Evolutionary conservation across 2,329 filamentous ascomycete genomes (phyloP).

Genomic region (Parasarocladium wereldwijsianum): DNA sequence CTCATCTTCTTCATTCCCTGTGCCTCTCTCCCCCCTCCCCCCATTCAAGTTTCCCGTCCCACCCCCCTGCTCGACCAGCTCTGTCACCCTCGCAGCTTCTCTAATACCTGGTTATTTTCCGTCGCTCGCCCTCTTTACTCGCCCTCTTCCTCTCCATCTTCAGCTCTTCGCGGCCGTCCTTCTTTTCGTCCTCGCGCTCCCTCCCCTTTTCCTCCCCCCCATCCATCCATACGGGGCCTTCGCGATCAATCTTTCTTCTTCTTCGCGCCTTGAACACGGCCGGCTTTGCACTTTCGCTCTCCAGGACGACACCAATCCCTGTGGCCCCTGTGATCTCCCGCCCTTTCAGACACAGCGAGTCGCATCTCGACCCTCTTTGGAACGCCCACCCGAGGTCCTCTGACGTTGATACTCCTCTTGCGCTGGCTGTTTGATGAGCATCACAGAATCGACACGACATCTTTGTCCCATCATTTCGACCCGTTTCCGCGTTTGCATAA

Average conservation of each 20-base stretch:
- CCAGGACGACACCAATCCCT: background rate
- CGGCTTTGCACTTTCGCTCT: background rate
- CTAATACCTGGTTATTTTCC: constrained; percentile 6
- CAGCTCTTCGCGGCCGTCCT: constrained; percentile 7
- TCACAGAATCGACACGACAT: too few relatives aligned
- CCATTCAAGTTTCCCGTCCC: too few relatives aligned
- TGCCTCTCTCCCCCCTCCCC: too few relatives aligned
- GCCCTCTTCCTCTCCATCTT: constrained; percentile 9
- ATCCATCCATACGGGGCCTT: constrained; percentile 3
- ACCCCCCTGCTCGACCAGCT: background rate
- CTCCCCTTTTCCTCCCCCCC: constrained; percentile 15
- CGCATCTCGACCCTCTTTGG: constrained; percentile 5
- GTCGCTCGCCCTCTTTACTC: constrained; percentile 11
- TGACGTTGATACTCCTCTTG: constrained; percentile 5
- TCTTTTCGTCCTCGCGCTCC: constrained; percentile 9
- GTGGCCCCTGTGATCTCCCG: background rate
- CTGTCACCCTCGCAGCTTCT: constrained; percentile 8
- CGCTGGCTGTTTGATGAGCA: constrained; percentile 6
- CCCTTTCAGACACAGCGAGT: constrained; percentile 6
- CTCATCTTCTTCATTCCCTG: constrained; percentile 1
- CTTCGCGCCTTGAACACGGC: background rate
- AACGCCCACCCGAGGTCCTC: background rate
- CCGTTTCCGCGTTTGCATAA: constrained; percentile 5
- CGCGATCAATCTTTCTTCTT: constrained; percentile 5
- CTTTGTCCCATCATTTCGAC: constrained; percentile 4